These are phyloP conservation scores for Nemania abortiva DNA, from an alignment of 2,329 filamentous ascomycete species.

Conservation along the genomic window DNA sequence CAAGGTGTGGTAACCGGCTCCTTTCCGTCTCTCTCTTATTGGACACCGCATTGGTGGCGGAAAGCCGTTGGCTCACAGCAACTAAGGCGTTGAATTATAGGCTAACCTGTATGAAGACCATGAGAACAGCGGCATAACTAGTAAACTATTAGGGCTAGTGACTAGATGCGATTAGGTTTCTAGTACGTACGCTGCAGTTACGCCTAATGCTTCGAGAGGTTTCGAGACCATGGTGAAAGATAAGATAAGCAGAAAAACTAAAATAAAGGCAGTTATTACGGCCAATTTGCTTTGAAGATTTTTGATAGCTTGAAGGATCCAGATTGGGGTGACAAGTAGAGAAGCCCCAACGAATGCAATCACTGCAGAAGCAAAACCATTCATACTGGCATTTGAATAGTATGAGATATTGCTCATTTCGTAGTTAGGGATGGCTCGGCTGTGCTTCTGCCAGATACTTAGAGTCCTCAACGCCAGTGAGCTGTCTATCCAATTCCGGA, in stretches of 20 bases:
- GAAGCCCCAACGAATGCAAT: slow-evolving; percentile 45
- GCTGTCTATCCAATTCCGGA: slow-evolving; percentile 37
- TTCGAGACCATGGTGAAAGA: slow-evolving; percentile 41
- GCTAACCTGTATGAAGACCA: slow-evolving; percentile 33
- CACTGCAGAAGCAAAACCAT: slow-evolving; percentile 24
- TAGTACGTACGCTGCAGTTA: slow-evolving; percentile 41
- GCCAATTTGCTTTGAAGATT: slow-evolving; percentile 43
- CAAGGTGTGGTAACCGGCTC: too few relatives aligned
- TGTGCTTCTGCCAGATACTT: slow-evolving; percentile 33
- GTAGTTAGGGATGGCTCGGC: neutral
- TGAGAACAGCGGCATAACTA: slow-evolving; percentile 34
- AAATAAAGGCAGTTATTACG: slow-evolving; percentile 51
- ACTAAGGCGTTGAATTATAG: too few relatives aligned
- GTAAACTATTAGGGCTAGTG: neutral
- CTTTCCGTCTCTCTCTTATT: too few relatives aligned
- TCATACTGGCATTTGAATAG: slow-evolving; percentile 40
- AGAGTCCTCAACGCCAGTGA: slow-evolving; percentile 35
- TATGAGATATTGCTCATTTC: slow-evolving; percentile 27
- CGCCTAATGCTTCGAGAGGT: slow-evolving; percentile 42
- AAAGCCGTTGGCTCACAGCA: too few relatives aligned
- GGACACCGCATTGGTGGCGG: too few relatives aligned
- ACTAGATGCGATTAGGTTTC: too few relatives aligned
- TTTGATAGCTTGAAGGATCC: slow-evolving; percentile 47
- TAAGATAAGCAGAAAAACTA: slow-evolving; percentile 38
- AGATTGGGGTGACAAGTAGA: slow-evolving; percentile 53